Base-by-base conservation (phyloP, 305 asterid species). In the Solanum aculeatissimum region DNA sequence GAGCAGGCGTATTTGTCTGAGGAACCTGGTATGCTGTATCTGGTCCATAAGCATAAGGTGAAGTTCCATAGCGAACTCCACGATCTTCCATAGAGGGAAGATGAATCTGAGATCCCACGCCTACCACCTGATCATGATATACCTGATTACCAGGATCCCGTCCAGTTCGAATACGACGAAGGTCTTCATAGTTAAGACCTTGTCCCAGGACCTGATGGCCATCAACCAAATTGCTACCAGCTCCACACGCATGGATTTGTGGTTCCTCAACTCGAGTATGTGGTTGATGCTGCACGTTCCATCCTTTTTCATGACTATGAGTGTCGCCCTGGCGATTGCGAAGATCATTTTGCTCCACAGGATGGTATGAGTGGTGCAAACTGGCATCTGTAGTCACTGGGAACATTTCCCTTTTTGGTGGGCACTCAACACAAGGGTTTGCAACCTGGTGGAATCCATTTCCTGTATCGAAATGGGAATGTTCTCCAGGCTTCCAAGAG, bases 231-330 rank as follows among this genome's bases (percentile, higher is more conserved):
- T 89, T 91, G 63, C 97, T 92, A 86, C 96, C 96, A 62, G 91
- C 85, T 57, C 87, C 91, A 82, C 95, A 85, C n/a, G 85, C 82
- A 62, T 87, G 97, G 23, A 89, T 85, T 72, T 93, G 91, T 21
- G 85, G 85, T 80, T 96, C 98, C 84, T 95, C 98, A 3, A 88
- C 82, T 92, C 92, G 91, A 85, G 94, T 89, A 89, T 75, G 86
- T 25, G 89, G 51, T 53, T 92, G 97, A 84, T 90, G 97, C 21
- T 91, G 97, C 49, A 93, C 86, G 49, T 86, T 82, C 97, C 98
- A 91, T 53, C 95, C 95, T 85, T 96, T 94, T 54, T 95, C 97
- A 71, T 90, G 94, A 87, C 87, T 87, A 84, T 87, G 93, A 45
- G 82, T 78, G 87, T 93, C 98, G 49, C 87, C 55, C 86, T 90